Evolutionary conservation across 208 protist genomes (phyloP).

Genomic region (Wallacemonas collosoma): DNA sequence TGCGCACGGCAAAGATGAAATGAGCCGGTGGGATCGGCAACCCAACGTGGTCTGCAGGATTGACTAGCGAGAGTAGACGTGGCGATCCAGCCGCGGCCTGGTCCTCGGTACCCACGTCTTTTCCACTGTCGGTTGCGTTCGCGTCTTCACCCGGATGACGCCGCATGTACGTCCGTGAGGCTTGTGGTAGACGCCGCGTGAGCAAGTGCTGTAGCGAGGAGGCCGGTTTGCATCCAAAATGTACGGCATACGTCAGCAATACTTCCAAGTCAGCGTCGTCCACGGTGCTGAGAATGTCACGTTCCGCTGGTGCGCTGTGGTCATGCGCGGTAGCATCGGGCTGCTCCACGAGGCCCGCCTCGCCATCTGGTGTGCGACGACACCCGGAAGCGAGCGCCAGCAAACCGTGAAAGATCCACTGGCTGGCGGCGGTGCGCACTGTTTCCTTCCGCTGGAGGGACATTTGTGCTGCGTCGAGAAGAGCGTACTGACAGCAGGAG

Average conservation of each 20-base stretch:
- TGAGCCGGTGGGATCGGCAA: conserved; percentile 40
- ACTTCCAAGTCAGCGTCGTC: conserved; percentile 33
- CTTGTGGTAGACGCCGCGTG: not conserved
- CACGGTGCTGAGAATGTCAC: not conserved
- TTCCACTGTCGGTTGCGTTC: no score
- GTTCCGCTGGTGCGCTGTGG: not conserved
- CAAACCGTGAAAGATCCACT: conserved; percentile 16
- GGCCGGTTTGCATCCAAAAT: conserved; percentile 27
- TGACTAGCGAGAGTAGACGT: no score
- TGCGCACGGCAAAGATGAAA: conserved; percentile 63
- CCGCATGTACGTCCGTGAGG: conserved; percentile 5
- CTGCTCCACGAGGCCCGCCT: not conserved
- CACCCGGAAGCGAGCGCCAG: not conserved
- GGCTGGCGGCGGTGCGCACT: not conserved
- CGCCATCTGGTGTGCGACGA: not conserved
- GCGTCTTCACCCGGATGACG: no score
- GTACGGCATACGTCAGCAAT: conserved; percentile 29
- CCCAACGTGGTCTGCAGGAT: not conserved
- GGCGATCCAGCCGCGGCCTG: no score
- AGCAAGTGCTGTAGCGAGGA: conserved; percentile 12
- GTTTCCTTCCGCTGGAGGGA: conserved; percentile 1
- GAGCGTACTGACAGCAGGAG: not conserved
- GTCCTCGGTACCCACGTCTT: no score
- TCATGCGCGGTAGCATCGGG: no score
- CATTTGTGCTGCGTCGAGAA: not conserved